Evolutionary conservation across 192 early-diverging fungal genomes (phyloP), one percentile per base, ranked within the genome.

Genomic region (Podila epigama): DNA sequence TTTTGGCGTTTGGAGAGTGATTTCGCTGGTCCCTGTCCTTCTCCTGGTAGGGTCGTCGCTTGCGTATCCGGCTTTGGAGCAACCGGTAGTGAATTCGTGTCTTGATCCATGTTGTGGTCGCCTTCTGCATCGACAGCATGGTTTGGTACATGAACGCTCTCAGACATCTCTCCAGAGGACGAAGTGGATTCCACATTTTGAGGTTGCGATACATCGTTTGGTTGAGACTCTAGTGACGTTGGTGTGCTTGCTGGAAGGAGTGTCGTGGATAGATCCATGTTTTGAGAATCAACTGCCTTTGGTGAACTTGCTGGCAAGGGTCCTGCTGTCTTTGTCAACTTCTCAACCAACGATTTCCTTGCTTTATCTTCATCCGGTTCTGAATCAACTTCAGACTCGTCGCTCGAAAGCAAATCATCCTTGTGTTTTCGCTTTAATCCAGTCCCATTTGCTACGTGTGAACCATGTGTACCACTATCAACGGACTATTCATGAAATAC

Each of bases 301-400:
- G n/a, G n/a, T n/a, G n/a, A n/a, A n/a, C n/a, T 48, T 48, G 25
- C n/a, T 15, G 44, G n/a, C 44, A 25, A 22, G 18, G 44, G 44
- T 16, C 44, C 44, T 20, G n/a, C 44, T 22, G n/a, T 22, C 44
- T 48, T 5, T 2, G 25, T 22, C 20, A 48, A 22, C 44, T 48
- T 48, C n/a, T 18, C 5, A 6, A 48, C 44, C 44, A 48, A 22
- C 3, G 20, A 18, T 22, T 48, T 48, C 11, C 44, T 48, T 22
- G 6, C 44, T 20, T 48, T 18, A 4, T 48, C 44, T 15, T 48
- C 44, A 6, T 48, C 52, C 11, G 52, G 52, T 54, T 32, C 25
- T 32, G 25, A 27, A 18, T 62, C 60, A 28, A 39, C 25, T 42
- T 62, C 60, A 12, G 60, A 51, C 9, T 62, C 60, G 20, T 62